Evolutionary conservation across 2,329 filamentous ascomycete genomes (phyloP).

Genomic region (Fusarium brevicatenulatum): DNA sequence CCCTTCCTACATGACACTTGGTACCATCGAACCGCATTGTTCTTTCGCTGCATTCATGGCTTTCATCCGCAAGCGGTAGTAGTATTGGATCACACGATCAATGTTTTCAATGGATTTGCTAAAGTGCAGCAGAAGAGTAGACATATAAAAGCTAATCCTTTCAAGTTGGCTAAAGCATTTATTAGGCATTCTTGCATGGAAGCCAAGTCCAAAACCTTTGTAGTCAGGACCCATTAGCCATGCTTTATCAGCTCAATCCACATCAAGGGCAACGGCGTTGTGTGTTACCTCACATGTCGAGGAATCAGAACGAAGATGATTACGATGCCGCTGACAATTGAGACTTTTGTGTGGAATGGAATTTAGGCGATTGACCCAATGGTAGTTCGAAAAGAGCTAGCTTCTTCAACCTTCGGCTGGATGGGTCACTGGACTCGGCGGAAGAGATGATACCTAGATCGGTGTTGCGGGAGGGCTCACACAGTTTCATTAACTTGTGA

Average conservation of each 20-base stretch:
- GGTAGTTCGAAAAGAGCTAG: conserved; percentile 22
- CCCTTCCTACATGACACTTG: background rate
- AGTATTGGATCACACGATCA: conserved; percentile 13
- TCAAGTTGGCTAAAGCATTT: background rate
- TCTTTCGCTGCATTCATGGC: background rate
- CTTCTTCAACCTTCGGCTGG: conserved; percentile 15
- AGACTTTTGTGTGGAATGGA: conserved; percentile 31
- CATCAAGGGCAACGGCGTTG: conserved; percentile 18
- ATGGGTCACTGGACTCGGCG: conserved; percentile 1
- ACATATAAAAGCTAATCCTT: background rate
- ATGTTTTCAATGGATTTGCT: background rate
- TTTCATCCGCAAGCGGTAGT: background rate
- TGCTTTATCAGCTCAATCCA: conserved; percentile 20
- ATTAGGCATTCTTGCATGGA: background rate
- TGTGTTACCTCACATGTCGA: background rate
- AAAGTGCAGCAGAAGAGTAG: background rate
- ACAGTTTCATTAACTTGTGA: background rate
- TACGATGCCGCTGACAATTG: conserved; percentile 37
- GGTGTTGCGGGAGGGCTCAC: background rate
- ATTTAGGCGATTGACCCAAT: conserved; percentile 36
- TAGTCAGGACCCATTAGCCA: conserved; percentile 6
- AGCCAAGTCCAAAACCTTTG: conserved; percentile 13
- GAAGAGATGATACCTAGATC: background rate
- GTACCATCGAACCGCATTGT: background rate
- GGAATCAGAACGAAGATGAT: conserved; percentile 36